These are phyloP conservation scores for Diutina rugosa DNA, from an alignment of 1,139 yeast genomes.

Conservation along the genomic window DNA sequence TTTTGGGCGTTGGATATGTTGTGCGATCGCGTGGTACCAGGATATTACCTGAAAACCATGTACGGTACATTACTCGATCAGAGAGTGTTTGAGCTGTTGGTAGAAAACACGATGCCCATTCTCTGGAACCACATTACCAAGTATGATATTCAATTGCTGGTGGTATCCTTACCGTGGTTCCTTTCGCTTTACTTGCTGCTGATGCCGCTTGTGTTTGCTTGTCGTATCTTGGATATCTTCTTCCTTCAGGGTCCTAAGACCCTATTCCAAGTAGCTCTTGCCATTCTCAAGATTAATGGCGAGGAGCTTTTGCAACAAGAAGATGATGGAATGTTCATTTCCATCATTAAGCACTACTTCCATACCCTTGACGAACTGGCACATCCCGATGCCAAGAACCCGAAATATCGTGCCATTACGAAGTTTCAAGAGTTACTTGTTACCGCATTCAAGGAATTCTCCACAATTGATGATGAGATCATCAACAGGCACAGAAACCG, in stretches of 20 bases:
- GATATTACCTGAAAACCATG: constrained; percentile 95
- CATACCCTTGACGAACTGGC: constrained; percentile 68
- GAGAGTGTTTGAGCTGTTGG: constrained; percentile 81
- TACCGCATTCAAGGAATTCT: constrained; percentile 85
- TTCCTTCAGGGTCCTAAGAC: constrained; percentile 85
- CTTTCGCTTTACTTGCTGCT: constrained; percentile 79
- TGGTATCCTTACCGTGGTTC: constrained; percentile 95
- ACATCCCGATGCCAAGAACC: constrained; percentile 59
- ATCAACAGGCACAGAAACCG: constrained; percentile 58
- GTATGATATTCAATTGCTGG: constrained; percentile 85
- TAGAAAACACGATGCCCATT: constrained; percentile 80
- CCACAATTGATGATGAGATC: constrained; percentile 62
- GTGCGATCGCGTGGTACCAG: constrained; percentile 82
- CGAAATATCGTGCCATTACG: constrained; percentile 54
- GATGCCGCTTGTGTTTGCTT: constrained; percentile 91
- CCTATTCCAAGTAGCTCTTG: constrained; percentile 86
- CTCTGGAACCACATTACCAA: constrained; percentile 71
- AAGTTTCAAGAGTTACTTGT: constrained; percentile 85
- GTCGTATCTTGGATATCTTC: constrained; percentile 82
- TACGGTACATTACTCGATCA: constrained; percentile 93
- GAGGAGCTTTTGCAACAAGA: constrained; percentile 67
- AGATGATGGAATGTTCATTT: constrained; percentile 89
- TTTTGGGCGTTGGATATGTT: constrained; percentile 83
- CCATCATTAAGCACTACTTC: constrained; percentile 74
- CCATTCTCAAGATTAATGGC: constrained; percentile 75